Percentiles rank a stretch among this genome's conserved stretches.
phyloP scores from a whole-genome alignment of 345 rosid genomes.

The Populus alba region DNA sequence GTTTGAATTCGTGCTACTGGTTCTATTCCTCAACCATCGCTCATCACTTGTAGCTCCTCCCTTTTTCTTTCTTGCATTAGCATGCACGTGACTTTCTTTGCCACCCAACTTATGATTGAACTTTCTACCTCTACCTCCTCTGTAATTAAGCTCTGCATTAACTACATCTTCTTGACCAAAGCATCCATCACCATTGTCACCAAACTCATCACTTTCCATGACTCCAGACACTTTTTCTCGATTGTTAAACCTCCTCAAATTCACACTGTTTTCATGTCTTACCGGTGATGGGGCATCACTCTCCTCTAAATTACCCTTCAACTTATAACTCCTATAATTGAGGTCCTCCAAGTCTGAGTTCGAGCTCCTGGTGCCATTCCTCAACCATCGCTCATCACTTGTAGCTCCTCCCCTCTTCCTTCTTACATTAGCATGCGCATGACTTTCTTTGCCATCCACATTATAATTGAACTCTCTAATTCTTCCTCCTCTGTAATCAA shows the following conservation, averaged over 20 bases:
- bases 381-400: neutral
- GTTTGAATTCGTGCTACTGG: neutral
- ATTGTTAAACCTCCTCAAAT: constrained; percentile 28
- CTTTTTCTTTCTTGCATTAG: neutral
- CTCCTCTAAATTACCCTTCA: constrained; percentile 23
- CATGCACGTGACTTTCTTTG: neutral
- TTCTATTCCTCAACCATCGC: neutral
- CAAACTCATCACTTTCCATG: constrained; percentile 4
- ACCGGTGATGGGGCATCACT: constrained; percentile 4
- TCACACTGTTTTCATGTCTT: constrained; percentile 22
- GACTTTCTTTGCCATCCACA: constrained; percentile 6
- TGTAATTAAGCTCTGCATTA: constrained; percentile 1
- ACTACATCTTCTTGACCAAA: neutral
- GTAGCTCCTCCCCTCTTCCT: neutral
- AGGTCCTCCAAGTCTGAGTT: neutral
- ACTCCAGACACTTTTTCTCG: constrained; percentile 3
- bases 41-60: constrained; percentile 2
- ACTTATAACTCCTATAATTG: constrained; percentile 5
- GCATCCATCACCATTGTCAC: constrained; percentile 7
- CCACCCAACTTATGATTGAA: constrained; percentile 11
- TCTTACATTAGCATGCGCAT: neutral
- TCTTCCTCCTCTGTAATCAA: constrained; percentile 6
- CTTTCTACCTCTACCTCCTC: constrained; percentile 7
- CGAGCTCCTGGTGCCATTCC: neutral
- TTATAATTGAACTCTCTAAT: constrained; percentile 13